Base-by-base conservation (phyloP, 106 monocot species). In the Apostasia shenzhenica region DNA sequence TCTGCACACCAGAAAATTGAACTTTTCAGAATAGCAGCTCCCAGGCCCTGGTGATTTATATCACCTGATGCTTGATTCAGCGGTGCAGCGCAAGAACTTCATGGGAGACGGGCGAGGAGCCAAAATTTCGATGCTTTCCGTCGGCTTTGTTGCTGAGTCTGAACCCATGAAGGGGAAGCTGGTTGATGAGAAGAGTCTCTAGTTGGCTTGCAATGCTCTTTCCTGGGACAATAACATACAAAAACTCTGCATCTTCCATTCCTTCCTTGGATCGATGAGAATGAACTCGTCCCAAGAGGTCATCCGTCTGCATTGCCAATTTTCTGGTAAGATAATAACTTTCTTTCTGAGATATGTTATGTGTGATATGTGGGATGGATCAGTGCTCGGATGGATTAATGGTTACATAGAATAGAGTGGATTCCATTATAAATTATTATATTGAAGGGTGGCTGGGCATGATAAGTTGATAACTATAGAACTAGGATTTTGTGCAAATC, bases 111-210 rank as follows among this genome's bases (percentile, higher is more conserved):
- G 10, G 72, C 59, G 81, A 82, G n/a, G 82, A 82, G 46, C 99
- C 97, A 70, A 99, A 99, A 66, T 99, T 83, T 1, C 90, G 87
- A 75, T 99, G 99, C 63, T 77, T 87, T 44, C 99, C 99, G 72
- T 99, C 99, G 7, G 87, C 87, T 60, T 78, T 76, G 61, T 93
- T 99, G 12, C 77, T 42, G 43, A 99, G 77, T 67, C 53, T 83
- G 55, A 87, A 93, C 6, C 89, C 83, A 4, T 76, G 83, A 58
- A 72, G 46, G 3, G 99, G 93, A 43, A 99, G 87, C 70, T 93
- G 93, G 76, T 93, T 93, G 72, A 99, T 99, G 63, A 99, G 99
- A 59, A 99, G 81, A 54, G 99, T 99, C 73, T 99, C 99, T 14
- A 99, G 67, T 71, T 90, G 79, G 77, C 81, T 78, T 48, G 99